phyloP scores from a whole-genome alignment of 2,329 filamentous ascomycete species.

The Fusarium ambrosium region DNA sequence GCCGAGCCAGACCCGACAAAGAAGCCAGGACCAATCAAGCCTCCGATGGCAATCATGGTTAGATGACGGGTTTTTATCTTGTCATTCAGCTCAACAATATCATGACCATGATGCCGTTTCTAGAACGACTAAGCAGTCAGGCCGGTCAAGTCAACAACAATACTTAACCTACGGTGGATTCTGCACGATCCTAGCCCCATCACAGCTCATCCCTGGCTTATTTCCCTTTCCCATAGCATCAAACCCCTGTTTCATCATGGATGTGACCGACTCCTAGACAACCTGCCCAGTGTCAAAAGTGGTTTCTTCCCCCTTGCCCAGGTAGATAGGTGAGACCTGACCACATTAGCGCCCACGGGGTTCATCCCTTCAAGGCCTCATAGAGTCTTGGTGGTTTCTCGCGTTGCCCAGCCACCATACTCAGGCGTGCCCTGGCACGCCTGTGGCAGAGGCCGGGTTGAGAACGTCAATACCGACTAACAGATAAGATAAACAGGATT shows the following conservation, averaged over 20 bases:
- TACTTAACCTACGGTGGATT: too few relatives aligned
- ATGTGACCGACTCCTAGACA: constrained; percentile 84
- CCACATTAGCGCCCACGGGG: constrained; percentile 87
- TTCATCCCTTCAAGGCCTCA: constrained; percentile 86
- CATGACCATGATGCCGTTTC: neutral
- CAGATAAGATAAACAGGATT: constrained; percentile 78
- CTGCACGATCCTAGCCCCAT: neutral
- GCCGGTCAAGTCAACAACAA: neutral
- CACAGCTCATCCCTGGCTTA: constrained; percentile 53
- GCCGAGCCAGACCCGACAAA: neutral
- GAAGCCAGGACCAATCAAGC: neutral
- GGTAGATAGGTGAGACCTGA: constrained; percentile 88
- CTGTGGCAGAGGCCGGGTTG: constrained; percentile 75
- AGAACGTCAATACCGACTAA: constrained; percentile 86
- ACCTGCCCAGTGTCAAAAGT: constrained; percentile 86
- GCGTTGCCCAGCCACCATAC: constrained; percentile 89
- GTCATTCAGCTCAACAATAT: neutral
- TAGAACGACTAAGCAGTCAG: neutral
- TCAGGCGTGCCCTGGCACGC: constrained; percentile 84
- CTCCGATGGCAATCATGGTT: neutral
- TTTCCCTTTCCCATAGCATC: constrained; percentile 52
- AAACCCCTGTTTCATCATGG: constrained; percentile 70
- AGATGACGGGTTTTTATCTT: neutral
- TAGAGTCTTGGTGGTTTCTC: constrained; percentile 86
- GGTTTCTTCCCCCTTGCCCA: constrained; percentile 83